These are phyloP conservation scores for Coniochaeta sp. DNA, from an alignment of 2,329 filamentous ascomycete genomes.

Conservation along the genomic window DNA sequence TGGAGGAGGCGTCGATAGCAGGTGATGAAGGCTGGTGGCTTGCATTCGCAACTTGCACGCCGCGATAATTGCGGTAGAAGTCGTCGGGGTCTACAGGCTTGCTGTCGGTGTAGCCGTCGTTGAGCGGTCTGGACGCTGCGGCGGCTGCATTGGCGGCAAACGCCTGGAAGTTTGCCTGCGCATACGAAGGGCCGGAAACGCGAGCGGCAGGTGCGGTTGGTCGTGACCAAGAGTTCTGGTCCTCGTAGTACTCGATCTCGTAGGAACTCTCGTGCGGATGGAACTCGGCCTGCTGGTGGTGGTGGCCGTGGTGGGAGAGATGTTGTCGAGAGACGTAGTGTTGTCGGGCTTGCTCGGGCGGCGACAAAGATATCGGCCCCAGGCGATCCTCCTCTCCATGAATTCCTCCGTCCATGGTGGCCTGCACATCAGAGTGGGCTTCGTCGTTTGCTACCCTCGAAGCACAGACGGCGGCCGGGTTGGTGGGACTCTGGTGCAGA, in stretches of 20 bases:
- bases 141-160: slow-evolving; percentile 28
- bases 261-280: slow-evolving; percentile 13
- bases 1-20: slow-evolving; percentile 19
- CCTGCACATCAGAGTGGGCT: slow-evolving; percentile 25
- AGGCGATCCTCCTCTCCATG: slow-evolving; percentile 34
- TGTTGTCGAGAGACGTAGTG: slow-evolving; percentile 18
- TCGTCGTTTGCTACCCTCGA: slow-evolving; percentile 1
- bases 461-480: slow-evolving; percentile 1
- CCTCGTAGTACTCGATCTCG: slow-evolving; percentile 2
- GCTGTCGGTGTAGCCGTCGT: slow-evolving; percentile 24
- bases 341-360: slow-evolving; percentile 14
- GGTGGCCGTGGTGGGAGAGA: slow-evolving; percentile 16
- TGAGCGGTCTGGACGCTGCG: slow-evolving; percentile 14
- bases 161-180: slow-evolving; percentile 28
- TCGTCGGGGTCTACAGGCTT: slow-evolving; percentile 41
- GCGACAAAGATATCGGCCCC: slow-evolving; percentile 21
- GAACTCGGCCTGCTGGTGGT: slow-evolving; percentile 17
- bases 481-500: slow-evolving; percentile 2
- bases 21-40: slow-evolving; percentile 9
- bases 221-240: neutral
- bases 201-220: neutral
- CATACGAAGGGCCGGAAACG: slow-evolving; percentile 25
- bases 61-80: slow-evolving; percentile 45
- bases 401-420: slow-evolving; percentile 41
- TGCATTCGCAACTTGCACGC: slow-evolving; percentile 21